Evolutionary conservation across 2,329 filamentous ascomycete genomes (phyloP), one percentile per base, ranked within the genome.

Genomic region (Colletotrichum sp.): DNA sequence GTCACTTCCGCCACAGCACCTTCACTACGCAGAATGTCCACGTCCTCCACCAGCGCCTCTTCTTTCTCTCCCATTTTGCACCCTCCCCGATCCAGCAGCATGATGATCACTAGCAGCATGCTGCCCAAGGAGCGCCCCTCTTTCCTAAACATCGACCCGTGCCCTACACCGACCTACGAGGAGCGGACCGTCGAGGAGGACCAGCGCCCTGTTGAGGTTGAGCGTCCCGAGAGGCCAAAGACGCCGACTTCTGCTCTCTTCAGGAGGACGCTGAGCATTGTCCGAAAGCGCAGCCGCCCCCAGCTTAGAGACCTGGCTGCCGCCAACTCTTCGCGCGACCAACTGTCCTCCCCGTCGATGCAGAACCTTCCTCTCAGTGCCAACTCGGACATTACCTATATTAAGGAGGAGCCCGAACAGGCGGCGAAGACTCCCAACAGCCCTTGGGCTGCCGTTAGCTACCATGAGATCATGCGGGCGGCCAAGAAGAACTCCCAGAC

Each of bases 141-240:
- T 4, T 92, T 92, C 81, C 86, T 92, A 24, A 87, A 83, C 81
- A 87, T 90, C 76, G 90, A 92, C 79, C 90, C 90, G 3, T 91
- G 88, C 76, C 87, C 89, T 26, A 81, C 81, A 65, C 86, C 84
- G 80, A 80, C 81, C 67, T 83, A 81, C 79, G 72, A 75, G 13
- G 65, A 77, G 69, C 83, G 78, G 75, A 77, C 83, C 26, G 14
- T 14, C 18, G 79, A 79, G 48, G 78, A 79, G 36, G 78, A 79
- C n/a, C 78, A 77, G 10, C 80, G 83, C 13, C 28, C 36, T 21
- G 79, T 79, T 9, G 77, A 85, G 36, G 79, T 80, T 10, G 81
- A 80, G 66, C 81, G 79, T 10, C 80, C 82, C 7, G 85, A 85
- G 77, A 81, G 85, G 5, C 86, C 88, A 26, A 87, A 82, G 81